Evolutionary conservation across 2,329 filamentous ascomycete genomes (phyloP).

Genomic region (Colletotrichum theobromicola): DNA sequence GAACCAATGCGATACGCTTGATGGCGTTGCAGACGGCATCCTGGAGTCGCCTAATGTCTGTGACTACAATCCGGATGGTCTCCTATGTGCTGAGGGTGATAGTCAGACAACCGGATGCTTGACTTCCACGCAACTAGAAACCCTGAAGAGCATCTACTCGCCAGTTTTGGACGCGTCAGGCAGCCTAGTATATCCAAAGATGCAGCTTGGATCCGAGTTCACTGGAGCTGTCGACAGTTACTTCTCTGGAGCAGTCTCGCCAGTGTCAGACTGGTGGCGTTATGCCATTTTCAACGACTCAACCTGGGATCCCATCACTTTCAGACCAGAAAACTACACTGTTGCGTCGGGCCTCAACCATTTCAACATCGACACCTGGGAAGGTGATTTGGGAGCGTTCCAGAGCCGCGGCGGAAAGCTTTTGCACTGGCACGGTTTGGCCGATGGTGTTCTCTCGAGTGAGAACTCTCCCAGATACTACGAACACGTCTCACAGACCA

Average conservation of each 20-base stretch:
- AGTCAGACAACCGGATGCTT: background rate
- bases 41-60: slow-evolving; percentile 22
- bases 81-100: slow-evolving; percentile 37
- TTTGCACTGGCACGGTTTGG: slow-evolving; percentile 51
- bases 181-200: slow-evolving; percentile 43
- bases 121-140: slow-evolving; percentile 37
- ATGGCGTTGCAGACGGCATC: slow-evolving; percentile 28
- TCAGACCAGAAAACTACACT: slow-evolving; percentile 36
- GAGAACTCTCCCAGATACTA: slow-evolving; percentile 55
- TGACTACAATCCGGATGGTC: slow-evolving; percentile 41
- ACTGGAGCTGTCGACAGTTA: slow-evolving; percentile 44
- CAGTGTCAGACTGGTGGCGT: slow-evolving; percentile 35
- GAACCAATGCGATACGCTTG: slow-evolving; percentile 28
- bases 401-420: slow-evolving; percentile 46
- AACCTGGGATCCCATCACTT: slow-evolving; percentile 38
- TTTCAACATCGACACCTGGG: slow-evolving; percentile 42
- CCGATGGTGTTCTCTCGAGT: slow-evolving; percentile 45
- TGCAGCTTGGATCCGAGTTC: slow-evolving; percentile 51
- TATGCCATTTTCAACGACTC: slow-evolving; percentile 46
- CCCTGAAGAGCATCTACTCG: slow-evolving; percentile 35
- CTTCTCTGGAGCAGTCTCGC: slow-evolving; percentile 38
- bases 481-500: slow-evolving; percentile 48
- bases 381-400: slow-evolving; percentile 43
- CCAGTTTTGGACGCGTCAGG: slow-evolving; percentile 35
- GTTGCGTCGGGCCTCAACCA: slow-evolving; percentile 36